These are phyloP conservation scores for Choanephora cucurbitarum DNA, from an alignment of 371 early-diverging fungal genomes.

Conservation along the genomic window DNA sequence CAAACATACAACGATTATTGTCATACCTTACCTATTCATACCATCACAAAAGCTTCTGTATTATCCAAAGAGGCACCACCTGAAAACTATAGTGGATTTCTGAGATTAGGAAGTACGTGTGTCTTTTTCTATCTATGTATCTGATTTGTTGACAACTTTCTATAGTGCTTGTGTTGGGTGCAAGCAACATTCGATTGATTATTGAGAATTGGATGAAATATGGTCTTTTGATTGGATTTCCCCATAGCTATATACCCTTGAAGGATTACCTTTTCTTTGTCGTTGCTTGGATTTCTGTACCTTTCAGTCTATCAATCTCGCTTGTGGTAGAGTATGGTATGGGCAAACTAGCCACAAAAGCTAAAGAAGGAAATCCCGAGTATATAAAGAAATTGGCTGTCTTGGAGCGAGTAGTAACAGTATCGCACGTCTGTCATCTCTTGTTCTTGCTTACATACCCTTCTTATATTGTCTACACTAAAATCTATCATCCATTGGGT, in stretches of 20 bases:
- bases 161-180: slow-evolving; percentile 79
- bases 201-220: slow-evolving; percentile 91
- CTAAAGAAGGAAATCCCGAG: slow-evolving; percentile 41
- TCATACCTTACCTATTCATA: slow-evolving; percentile 72
- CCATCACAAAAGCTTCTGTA: slow-evolving; percentile 59
- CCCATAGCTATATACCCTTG: slow-evolving; percentile 51
- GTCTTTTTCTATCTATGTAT: too few relatives aligned
- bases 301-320: slow-evolving; percentile 53
- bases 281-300: slow-evolving; percentile 55
- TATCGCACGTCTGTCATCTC: slow-evolving; percentile 61
- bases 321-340: slow-evolving; percentile 59
- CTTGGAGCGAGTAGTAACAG: slow-evolving; percentile 34
- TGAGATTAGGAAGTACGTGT: slow-evolving; percentile 65
- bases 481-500: slow-evolving; percentile 74
- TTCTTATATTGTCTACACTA: slow-evolving; percentile 67
- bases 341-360: slow-evolving; percentile 32
- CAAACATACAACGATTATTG: slow-evolving; percentile 29
- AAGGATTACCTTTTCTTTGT: slow-evolving; percentile 59
- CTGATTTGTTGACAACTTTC: not conserved
- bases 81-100: slow-evolving; percentile 73
- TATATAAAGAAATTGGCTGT: slow-evolving; percentile 34
- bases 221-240: slow-evolving; percentile 75
- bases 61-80: slow-evolving; percentile 77
- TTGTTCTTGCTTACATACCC: slow-evolving; percentile 60
- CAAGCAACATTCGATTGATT: slow-evolving; percentile 79